A percentile compares a stretch with the other conserved stretches of the same genome.
These are phyloP conservation scores for Solanum microdontum DNA, from an alignment of 257 asterid genomes.

Conservation along the genomic window DNA sequence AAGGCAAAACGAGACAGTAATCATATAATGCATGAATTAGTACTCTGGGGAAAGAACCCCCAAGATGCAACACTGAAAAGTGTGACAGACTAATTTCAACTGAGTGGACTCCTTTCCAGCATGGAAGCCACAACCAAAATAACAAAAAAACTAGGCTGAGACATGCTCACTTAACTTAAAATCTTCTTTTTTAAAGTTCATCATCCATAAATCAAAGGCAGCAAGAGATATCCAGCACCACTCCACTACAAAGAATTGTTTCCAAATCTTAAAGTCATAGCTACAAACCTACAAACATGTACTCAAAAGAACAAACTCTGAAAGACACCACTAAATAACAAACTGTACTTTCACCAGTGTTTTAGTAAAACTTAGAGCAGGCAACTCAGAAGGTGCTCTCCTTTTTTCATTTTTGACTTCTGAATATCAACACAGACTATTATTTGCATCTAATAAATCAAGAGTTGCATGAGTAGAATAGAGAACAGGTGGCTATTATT, in stretches of 20 bases:
- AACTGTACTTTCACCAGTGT: background rate
- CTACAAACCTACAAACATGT: background rate
- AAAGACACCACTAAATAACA: background rate
- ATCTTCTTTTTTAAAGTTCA: background rate
- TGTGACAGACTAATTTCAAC: background rate
- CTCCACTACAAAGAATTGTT: background rate
- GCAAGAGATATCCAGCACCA: background rate
- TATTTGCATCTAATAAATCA: background rate
- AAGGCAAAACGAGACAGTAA: background rate
- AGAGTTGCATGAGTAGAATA: background rate
- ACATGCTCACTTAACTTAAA: background rate
- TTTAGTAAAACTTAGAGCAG: background rate
- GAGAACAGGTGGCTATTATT: conserved; percentile 9
- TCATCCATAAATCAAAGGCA: background rate
- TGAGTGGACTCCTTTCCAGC: background rate
- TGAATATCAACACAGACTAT: background rate
- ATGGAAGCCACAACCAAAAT: background rate
- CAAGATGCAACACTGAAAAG: background rate
- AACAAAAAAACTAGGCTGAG: too few species aligned
- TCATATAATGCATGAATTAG: background rate
- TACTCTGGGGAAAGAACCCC: background rate
- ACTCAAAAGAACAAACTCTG: background rate
- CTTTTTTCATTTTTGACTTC: background rate
- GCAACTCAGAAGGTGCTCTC: background rate
- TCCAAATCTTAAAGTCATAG: background rate